Conservation (phyloP, 2,329 filamentous ascomycete species). For the Leptographium galeiforme region DNA sequence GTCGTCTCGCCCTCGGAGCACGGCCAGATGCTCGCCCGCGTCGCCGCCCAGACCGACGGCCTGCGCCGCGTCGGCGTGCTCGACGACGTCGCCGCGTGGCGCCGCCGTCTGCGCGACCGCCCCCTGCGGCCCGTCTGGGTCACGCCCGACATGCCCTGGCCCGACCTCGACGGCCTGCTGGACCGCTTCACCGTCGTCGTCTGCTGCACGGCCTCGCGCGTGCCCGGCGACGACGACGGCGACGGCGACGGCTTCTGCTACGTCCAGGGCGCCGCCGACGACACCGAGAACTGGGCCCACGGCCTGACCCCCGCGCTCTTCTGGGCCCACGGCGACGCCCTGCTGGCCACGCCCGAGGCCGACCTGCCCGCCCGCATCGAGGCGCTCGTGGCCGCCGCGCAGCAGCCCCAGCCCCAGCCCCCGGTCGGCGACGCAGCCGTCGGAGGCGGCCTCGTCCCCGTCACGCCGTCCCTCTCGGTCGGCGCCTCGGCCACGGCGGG, state of each 20-base stretch:
- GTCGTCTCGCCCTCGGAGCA: constrained; percentile 64
- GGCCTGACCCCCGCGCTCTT: constrained; percentile 69
- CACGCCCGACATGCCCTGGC: constrained; percentile 25
- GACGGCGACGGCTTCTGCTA: constrained; percentile 93
- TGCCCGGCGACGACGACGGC: constrained; percentile 48
- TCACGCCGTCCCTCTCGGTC: constrained; percentile 1
- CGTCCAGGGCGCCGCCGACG: constrained; percentile 88
- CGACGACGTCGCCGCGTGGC: constrained; percentile 21
- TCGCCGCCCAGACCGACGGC: constrained; percentile 40
- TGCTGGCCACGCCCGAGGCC: constrained; percentile 53
- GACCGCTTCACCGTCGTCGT: constrained; percentile 57
- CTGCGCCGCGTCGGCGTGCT: constrained; percentile 42
- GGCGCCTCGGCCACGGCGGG: background rate
- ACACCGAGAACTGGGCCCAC: constrained; percentile 83
- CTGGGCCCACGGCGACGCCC: constrained; percentile 52
- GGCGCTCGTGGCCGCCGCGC: constrained; percentile 23
- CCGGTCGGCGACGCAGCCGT: too few species aligned
- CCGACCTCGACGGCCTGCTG: constrained; percentile 17
- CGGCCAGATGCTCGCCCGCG: constrained; percentile 56
- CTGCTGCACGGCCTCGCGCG: constrained; percentile 73
- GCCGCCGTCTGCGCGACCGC: constrained; percentile 42
- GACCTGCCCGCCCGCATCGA: constrained; percentile 41
- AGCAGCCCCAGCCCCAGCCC: too few species aligned
- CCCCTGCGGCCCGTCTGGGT: constrained; percentile 72
- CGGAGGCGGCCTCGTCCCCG: constrained; percentile 3